phyloP scores from a whole-genome alignment of 2,329 filamentous ascomycete genomes.

The Westerdykella ornata region DNA sequence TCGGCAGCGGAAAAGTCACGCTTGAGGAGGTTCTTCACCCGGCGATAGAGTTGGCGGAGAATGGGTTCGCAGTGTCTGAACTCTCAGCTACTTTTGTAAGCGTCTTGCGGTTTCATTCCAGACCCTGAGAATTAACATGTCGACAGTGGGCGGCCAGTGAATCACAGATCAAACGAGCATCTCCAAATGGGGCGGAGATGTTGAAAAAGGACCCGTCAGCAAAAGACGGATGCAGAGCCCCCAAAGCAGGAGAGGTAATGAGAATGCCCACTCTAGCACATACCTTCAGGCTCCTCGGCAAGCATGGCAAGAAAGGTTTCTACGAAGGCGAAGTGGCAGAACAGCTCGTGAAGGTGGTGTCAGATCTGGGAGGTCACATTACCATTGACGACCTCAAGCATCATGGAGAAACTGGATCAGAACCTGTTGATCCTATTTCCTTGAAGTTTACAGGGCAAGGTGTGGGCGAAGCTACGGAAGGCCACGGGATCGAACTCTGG shows the following conservation, averaged over 20 bases:
- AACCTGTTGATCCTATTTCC: slow-evolving; percentile 79
- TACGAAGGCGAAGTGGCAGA: slow-evolving; percentile 80
- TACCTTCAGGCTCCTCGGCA: slow-evolving; percentile 72
- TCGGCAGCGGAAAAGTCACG: slow-evolving; percentile 78
- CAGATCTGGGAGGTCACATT: slow-evolving; percentile 68
- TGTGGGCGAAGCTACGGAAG: slow-evolving; percentile 44
- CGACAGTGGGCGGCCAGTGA: slow-evolving; percentile 66
- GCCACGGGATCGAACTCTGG: slow-evolving; percentile 72
- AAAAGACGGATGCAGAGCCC: slow-evolving; percentile 64
- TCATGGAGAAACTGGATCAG: slow-evolving; percentile 65
- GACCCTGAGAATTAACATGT: slow-evolving; percentile 5
- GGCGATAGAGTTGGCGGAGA: slow-evolving; percentile 77
- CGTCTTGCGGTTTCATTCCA: slow-evolving; percentile 12
- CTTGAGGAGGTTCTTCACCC: slow-evolving; percentile 73
- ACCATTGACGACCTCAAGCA: slow-evolving; percentile 72
- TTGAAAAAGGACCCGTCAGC: slow-evolving; percentile 68
- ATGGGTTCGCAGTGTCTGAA: slow-evolving; percentile 85
- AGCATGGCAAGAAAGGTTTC: slow-evolving; percentile 82
- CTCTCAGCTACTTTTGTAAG: slow-evolving; percentile 62
- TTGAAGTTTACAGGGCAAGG: slow-evolving; percentile 67
- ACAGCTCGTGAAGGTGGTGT: slow-evolving; percentile 69
- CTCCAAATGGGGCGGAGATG: slow-evolving; percentile 81
- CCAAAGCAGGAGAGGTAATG: slow-evolving; percentile 77
- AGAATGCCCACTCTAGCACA: slow-evolving; percentile 73
- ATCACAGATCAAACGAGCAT: slow-evolving; percentile 58